Evolutionary conservation across 2,329 filamentous ascomycete genomes (phyloP), one percentile per base, ranked within the genome.

Genomic region (Fusarium sp.): DNA sequence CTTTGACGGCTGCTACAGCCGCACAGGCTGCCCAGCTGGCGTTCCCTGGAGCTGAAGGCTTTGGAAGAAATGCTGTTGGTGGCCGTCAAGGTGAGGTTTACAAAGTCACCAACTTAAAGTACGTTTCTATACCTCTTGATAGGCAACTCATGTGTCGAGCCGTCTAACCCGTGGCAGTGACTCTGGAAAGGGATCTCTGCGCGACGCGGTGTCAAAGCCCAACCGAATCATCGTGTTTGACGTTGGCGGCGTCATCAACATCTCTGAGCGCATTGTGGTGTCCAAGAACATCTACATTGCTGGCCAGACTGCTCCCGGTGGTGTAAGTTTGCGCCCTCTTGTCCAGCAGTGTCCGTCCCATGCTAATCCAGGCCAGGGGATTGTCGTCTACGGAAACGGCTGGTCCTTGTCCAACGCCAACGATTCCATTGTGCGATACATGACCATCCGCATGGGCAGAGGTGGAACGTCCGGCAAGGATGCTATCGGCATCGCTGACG

Each of bases 371-470:
- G 6, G 2, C 9, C 17, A 73, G 70, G 76, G 77, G 6, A 78
- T 84, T 37, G 82, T 81, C 2, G 76, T 83, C 0, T 84, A 84
- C 54, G 82, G 82, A n/a, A 82, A 84, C 60, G 80, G 81, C 1
- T 77, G 78, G 75, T 82, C 79, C 3, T 83, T 80, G 61, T 82
- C 79, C 4, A 81, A 82, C 39, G 79, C 81, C 8, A 73, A 84
- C 65, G 78, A 84, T 37, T 75, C 79, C 25, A 83, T 85, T 55
- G 78, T 83, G 29, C 78, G 83, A n/a, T 83, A 85, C 67, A 77
- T 85, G 17, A 77, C 82, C 15, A 79, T 85, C 49, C 79, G 82
- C 23, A 83, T 83, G 80, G 82, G 82, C 31, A 80, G 76, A 44
- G 71, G 75, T 7, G 82, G 82, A 5, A 73, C 73, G n/a, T 78